phyloP scores from a whole-genome alignment of 495 filamentous ascomycete genomes.

The Aspergillus indologenus region DNA sequence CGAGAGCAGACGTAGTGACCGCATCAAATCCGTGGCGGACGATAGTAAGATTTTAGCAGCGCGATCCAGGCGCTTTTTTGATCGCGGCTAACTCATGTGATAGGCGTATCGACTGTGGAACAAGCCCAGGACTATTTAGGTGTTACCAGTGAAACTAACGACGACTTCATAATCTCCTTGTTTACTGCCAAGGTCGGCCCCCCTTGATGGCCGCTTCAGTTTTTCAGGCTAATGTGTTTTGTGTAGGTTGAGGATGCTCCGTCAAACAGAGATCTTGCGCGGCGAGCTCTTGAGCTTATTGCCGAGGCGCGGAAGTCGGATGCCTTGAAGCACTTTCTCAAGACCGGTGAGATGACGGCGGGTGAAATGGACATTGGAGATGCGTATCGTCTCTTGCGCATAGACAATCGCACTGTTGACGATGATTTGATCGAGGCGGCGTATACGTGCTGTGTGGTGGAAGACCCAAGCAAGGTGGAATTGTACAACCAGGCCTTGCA shows the following conservation, averaged over 20 bases:
- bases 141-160: constrained; percentile 45
- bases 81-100: constrained; percentile 13
- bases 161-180: constrained; percentile 60
- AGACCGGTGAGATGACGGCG: constrained; percentile 50
- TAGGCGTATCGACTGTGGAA: constrained; percentile 56
- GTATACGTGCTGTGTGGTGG: constrained; percentile 48
- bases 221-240: constrained; percentile 3
- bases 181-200: constrained; percentile 52
- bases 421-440: constrained; percentile 50
- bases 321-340: constrained; percentile 52
- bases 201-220: neutral
- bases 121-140: constrained; percentile 60
- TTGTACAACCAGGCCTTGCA: constrained; percentile 48
- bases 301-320: constrained; percentile 54
- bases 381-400: constrained; percentile 55
- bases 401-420: constrained; percentile 50
- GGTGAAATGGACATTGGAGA: constrained; percentile 56
- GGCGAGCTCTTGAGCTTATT: constrained; percentile 55
- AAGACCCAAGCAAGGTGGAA: constrained; percentile 46
- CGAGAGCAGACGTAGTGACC: constrained; percentile 45
- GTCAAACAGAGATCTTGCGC: constrained; percentile 44
- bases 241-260: constrained; percentile 45
- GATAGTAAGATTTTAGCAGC: constrained; percentile 39
- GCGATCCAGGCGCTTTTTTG: neutral
- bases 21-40: constrained; percentile 53